Evolutionary conservation across 805 yeast genomes (phyloP), one percentile per base, ranked within the genome.

Genomic region (Hanseniaspora jakobsenii): DNA sequence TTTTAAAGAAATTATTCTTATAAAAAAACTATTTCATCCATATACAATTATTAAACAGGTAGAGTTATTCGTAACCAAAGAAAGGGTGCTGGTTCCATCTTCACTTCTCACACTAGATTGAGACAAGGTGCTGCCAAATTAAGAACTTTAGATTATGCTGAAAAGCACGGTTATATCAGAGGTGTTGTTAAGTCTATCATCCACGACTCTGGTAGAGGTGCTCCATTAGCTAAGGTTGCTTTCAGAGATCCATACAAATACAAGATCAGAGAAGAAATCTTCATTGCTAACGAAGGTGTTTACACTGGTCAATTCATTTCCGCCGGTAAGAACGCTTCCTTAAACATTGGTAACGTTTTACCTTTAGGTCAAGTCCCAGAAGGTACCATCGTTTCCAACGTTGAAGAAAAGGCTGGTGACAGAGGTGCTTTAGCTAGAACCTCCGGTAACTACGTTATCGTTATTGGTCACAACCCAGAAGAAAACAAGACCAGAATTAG

Each of bases 41-140:
- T 19, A 36, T 38, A 30, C 7, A 16, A 28, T 17, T 48, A 52
- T 45, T 31, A 22, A 46, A 62, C 63, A 78, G 95, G 95, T 83
- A 85, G 97, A 81, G 99, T 91, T 75, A 91, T 91, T 78, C 94
- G 98, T 78, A 91, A 91, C 81, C 99, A 91, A 81, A 87, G 99
- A 86, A 91, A 91, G 78, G 97, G 97, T 82, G 95, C 95, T 73
- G 97, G 98, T 70, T 89, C 97, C 66, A 86, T 91, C 80, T 91
- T 91, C 86, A 81, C 94, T 70, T 80, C 98, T 66, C 94, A 89
- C 91, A 89, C 97, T 79, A 89, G 97, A 76, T 84, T 91, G 73
- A 86, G 98, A 83, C 84, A 91, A 77, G 98, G 98, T 72, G 97
- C 98, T 70, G 98, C 98, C 69, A 89, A 89, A 84, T 81, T 89